phyloP scores from a whole-genome alignment of 2,329 filamentous ascomycete genomes.

The Diplodia mutila region DNA sequence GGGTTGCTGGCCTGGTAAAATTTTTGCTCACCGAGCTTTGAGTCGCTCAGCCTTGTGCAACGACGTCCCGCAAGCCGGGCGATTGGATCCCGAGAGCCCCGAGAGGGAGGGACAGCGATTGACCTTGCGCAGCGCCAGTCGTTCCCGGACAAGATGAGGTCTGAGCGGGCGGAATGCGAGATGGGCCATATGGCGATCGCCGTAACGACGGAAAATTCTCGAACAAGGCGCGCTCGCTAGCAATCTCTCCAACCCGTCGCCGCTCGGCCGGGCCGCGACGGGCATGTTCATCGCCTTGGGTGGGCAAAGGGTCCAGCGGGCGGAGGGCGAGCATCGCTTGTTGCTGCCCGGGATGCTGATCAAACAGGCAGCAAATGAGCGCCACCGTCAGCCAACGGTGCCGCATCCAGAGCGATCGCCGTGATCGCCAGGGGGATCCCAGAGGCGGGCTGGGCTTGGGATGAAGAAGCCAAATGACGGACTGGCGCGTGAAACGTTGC shows the following conservation, averaged over 20 bases:
- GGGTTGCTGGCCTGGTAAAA: neutral
- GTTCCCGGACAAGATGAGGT: slow-evolving; percentile 19
- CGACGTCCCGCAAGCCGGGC: slow-evolving; percentile 23
- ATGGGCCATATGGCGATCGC: slow-evolving; percentile 19
- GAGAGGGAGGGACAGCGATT: slow-evolving; percentile 21
- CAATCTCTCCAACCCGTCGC: neutral
- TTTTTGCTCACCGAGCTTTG: slow-evolving; percentile 10
- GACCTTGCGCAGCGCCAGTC: slow-evolving; percentile 17
- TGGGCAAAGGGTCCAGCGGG: slow-evolving; percentile 8
- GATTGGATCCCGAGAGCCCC: slow-evolving; percentile 24
- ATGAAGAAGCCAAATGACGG: slow-evolving; percentile 24
- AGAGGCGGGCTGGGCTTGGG: slow-evolving; percentile 10
- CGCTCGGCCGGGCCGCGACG: slow-evolving; percentile 1
- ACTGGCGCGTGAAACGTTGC: slow-evolving; percentile 19
- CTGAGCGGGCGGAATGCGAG: slow-evolving; percentile 23
- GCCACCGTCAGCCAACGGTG: slow-evolving; percentile 15
- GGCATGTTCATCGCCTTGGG: neutral
- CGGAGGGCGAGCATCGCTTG: neutral
- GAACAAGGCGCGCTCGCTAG: neutral
- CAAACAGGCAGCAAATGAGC: slow-evolving; percentile 14
- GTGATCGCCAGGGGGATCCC: slow-evolving; percentile 23
- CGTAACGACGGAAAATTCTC: slow-evolving; percentile 16
- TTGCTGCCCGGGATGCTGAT: slow-evolving; percentile 16
- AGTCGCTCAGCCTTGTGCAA: slow-evolving; percentile 23
- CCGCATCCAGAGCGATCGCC: slow-evolving; percentile 20